Conservation (phyloP, 2,329 filamentous ascomycete genomes). For the Verruconis gallopava region DNA sequence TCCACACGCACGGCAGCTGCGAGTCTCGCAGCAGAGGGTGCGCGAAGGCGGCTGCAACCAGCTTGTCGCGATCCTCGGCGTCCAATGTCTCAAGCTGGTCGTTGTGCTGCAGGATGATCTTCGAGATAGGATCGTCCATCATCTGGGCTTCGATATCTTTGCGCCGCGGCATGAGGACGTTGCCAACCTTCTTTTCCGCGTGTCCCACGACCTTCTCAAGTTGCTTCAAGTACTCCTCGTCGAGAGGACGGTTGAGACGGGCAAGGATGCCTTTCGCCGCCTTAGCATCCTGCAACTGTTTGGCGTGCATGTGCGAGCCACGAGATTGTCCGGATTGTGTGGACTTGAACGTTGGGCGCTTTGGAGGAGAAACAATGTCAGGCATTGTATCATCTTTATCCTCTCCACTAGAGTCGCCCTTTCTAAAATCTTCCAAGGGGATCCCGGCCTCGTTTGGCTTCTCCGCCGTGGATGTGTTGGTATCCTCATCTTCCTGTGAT, state of each 20-base stretch:
- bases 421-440: neutral
- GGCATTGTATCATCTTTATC: neutral
- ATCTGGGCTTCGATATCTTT: conserved; percentile 41
- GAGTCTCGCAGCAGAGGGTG: conserved; percentile 6
- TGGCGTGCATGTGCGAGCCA: neutral
- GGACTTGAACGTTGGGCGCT: neutral
- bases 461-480: neutral
- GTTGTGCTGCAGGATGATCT: conserved; percentile 33
- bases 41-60: conserved; percentile 37
- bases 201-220: neutral
- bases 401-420: neutral
- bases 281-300: conserved; percentile 4
- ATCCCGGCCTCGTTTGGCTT: neutral
- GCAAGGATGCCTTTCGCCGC: conserved; percentile 5
- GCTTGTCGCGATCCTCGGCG: conserved; percentile 71
- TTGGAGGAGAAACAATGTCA: neutral
- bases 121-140: conserved; percentile 27
- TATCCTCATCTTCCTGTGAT: neutral
- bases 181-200: neutral
- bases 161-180: conserved; percentile 12
- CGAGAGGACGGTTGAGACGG: conserved; percentile 7
- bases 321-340: neutral
- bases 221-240: conserved; percentile 1
- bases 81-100: conserved; percentile 92
- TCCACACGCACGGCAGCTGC: conserved; percentile 4